Evolutionary conservation across 2,329 filamentous ascomycete species (phyloP), one percentile per base, ranked within the genome.

Genomic region (Aspergillus oerlinghausenensis): DNA sequence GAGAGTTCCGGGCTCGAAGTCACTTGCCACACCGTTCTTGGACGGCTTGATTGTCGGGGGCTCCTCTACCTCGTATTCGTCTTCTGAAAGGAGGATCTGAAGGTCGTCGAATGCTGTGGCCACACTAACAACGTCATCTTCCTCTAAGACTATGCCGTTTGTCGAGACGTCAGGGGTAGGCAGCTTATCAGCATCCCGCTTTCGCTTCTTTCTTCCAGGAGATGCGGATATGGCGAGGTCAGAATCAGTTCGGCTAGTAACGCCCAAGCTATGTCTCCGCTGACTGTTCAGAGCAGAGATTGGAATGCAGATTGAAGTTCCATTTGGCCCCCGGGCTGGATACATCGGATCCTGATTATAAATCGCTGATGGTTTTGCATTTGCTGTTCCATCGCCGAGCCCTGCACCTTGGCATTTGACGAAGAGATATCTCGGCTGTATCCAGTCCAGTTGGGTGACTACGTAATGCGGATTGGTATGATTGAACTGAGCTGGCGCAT

Each of bases 401-500:
- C 6, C 25, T n/a, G 25, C 11, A n/a, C 38, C 17, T 9, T 6
- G 7, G 7, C 71, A 70, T 51, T 75, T 65, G 43, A 89, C 84
- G 63, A 96, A 89, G 1, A 97, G 79, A 71, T 95, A 96, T 47
- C 92, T 84, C 26, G 90, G 92, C 67, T 95, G 91, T 57, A 96
- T 92, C 92, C 92, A 97, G 66, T 95, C 88, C 9, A 88, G 75
- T 48, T 91, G 79, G 26, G 82, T 70, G 1, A 96, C 85, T 8
- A 96, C 92, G 49, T 89, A 85, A 73, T 86, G 84, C 0, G 87
- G 87, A 0, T 0, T 61, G 0, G 8, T 64, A 59, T 76, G 81
- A 4, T 80, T 71, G 65, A 89, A 96, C 48, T 87, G 67, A 0
- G 70, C 51, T 0, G 90, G 86, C 0, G 80, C 79, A 67, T 96